Percentiles rank a stretch among this genome's conserved stretches.
These are phyloP conservation scores for Aurifilum marmelostoma DNA, from an alignment of 2,329 filamentous ascomycete genomes.

Conservation along the genomic window DNA sequence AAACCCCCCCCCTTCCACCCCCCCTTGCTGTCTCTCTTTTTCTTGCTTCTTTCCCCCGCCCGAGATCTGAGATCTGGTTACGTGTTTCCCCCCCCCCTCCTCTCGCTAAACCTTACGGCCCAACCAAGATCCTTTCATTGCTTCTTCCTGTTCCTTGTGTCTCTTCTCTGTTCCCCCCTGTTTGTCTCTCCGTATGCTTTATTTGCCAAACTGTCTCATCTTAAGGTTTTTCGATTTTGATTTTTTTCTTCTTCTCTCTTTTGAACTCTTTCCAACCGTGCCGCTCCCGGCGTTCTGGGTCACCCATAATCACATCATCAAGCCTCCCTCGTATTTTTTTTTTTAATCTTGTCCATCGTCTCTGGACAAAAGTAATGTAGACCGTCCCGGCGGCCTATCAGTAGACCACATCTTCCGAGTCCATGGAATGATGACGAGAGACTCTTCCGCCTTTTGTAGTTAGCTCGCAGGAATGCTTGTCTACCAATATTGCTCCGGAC, in stretches of 20 bases:
- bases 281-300: neutral
- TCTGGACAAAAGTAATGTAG: too few species aligned
- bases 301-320: neutral
- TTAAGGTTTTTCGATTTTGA: too few species aligned
- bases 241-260: neutral
- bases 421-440: neutral
- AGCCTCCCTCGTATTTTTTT: neutral
- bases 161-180: neutral
- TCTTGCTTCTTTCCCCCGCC: neutral
- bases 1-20: neutral
- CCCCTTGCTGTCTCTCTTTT: neutral
- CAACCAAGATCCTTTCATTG: neutral
- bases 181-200: too few species aligned
- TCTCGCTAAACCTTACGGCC: neutral
- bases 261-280: neutral
- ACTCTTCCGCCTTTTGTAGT: neutral
- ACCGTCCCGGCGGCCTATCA: neutral
- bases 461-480: neutral
- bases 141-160: neutral
- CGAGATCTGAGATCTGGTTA: conserved; percentile 4
- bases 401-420: neutral
- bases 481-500: neutral
- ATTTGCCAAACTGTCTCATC: neutral
- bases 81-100: neutral
- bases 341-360: too few species aligned